Evolutionary conservation across 2,329 filamentous ascomycete genomes (phyloP).

Genomic region (Lojkania enalia): DNA sequence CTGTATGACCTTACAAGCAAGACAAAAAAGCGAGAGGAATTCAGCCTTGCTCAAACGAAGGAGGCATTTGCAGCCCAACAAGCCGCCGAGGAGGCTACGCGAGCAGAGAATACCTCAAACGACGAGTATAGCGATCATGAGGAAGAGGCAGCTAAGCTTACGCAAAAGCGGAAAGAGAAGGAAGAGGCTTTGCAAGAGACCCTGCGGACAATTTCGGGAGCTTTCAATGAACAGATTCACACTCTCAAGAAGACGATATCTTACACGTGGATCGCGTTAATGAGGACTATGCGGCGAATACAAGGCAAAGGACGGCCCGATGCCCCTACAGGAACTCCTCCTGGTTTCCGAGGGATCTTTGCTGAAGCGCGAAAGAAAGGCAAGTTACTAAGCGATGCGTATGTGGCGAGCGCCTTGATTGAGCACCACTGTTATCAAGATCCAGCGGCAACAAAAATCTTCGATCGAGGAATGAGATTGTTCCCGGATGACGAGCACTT

Average conservation of each 20-base stretch:
- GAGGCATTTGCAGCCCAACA: slow-evolving; percentile 56
- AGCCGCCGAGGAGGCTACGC: slow-evolving; percentile 46
- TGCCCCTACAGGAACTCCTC: slow-evolving; percentile 64
- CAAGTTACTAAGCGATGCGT: slow-evolving; percentile 89
- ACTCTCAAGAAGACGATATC: slow-evolving; percentile 84
- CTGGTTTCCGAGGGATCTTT: slow-evolving; percentile 84
- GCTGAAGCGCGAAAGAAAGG: slow-evolving; percentile 85
- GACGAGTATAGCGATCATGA: slow-evolving; percentile 53
- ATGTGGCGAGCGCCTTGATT: slow-evolving; percentile 88
- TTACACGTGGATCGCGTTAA: slow-evolving; percentile 91
- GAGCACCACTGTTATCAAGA: slow-evolving; percentile 98
- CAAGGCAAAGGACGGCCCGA: slow-evolving; percentile 72
- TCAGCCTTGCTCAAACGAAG: slow-evolving; percentile 59
- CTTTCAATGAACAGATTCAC: slow-evolving; percentile 72
- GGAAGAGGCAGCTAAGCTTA: slow-evolving; percentile 37
- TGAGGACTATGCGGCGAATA: slow-evolving; percentile 89
- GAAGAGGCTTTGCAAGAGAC: slow-evolving; percentile 59
- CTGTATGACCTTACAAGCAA: slow-evolving; percentile 86
- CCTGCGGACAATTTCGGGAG: slow-evolving; percentile 63
- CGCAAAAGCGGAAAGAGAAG: slow-evolving; percentile 45
- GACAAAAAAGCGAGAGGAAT: slow-evolving; percentile 66
- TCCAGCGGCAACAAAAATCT: slow-evolving; percentile 88
- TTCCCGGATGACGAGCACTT: slow-evolving; percentile 94
- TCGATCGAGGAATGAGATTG: slow-evolving; percentile 88
- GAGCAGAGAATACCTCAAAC: slow-evolving; percentile 44